Evolutionary conservation across 2,329 filamentous ascomycete genomes (phyloP).

Genomic region (Apiospora sp.): DNA sequence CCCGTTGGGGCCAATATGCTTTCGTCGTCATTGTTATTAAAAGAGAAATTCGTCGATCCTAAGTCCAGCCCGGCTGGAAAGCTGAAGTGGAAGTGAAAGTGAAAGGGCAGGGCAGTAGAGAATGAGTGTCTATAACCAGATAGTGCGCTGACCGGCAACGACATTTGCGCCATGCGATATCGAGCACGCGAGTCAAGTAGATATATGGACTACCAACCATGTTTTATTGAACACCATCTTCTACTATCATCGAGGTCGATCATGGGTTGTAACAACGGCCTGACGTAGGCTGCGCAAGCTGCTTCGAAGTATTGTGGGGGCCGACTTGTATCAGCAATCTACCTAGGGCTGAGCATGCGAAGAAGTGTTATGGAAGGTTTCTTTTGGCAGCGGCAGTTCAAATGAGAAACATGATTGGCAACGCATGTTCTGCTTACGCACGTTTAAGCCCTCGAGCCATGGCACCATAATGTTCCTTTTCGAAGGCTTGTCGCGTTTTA

Average conservation of each 20-base stretch:
- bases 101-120: not conserved
- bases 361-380: not conserved
- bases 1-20: constrained; percentile 12
- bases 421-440: not conserved
- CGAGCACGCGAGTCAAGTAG: not conserved
- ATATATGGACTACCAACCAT: not conserved
- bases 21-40: constrained; percentile 23
- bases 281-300: constrained; percentile 18
- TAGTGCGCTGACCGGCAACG: constrained; percentile 4
- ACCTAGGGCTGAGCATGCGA: not conserved
- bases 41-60: not conserved
- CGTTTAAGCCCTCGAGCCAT: not conserved
- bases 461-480: not conserved
- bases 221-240: not conserved
- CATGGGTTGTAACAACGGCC: constrained; percentile 17
- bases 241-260: not conserved
- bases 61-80: constrained; percentile 10
- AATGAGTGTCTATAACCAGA: not conserved
- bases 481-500: not conserved
- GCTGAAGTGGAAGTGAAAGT: not conserved
- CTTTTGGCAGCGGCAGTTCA: not conserved
- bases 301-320: not conserved
- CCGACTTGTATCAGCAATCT: not conserved
- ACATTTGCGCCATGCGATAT: not conserved
- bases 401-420: constrained; percentile 9